Base-by-base conservation (phyloP, 1,284 basidiomycete genomes). In the Melampsora abietis-canadensis region DNA sequence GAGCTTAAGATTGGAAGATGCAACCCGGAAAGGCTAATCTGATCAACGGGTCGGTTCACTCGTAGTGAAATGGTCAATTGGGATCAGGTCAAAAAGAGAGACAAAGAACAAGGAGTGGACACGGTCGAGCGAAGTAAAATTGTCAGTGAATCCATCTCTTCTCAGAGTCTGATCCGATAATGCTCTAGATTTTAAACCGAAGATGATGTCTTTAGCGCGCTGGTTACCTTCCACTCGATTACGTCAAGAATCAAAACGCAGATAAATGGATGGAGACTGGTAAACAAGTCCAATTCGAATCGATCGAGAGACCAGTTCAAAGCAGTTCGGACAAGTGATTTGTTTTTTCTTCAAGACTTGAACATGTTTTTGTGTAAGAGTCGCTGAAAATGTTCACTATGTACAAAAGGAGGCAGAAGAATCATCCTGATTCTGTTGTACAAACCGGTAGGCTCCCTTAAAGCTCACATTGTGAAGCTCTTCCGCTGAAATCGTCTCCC, bases 81-180 rank as follows among this genome's bases (percentile, higher is more conserved):
- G 51, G 72, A 66, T 3, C 67, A 66, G 5, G 48, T 76, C 63
- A 65, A 66, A 31, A 64, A 68, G 64, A 72, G 77, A 51, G 76
- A 77, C 40, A 14, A 14, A 10, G 76, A 76, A 70, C 76, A 66
- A 62, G 72, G 60, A 15, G 67, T 69, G 6, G 57, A 69, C 59
- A 69, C 67, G 21, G 54, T 27, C 31, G 67, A 69, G 12, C 54
- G 67, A 12, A 69, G 67, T 48, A 69, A 69, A 62, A 69, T 69
- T 31, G 67, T 69, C 31, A 10, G 67, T 69, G 14, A 17, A 17
- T 37, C 15, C 44, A 12, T 60, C 31, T 30, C 65, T 54, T 30
- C 46, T 17, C 27, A 0, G 4, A 37, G 17, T 27, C 48, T 47
- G 40, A 40, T 44, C 57, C 17, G 37, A 37, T 60, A 24, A 61